Evolutionary conservation across 768 basidiomycete genomes (phyloP), one percentile per base, ranked within the genome.

Genomic region (Serpula lacrymans): DNA sequence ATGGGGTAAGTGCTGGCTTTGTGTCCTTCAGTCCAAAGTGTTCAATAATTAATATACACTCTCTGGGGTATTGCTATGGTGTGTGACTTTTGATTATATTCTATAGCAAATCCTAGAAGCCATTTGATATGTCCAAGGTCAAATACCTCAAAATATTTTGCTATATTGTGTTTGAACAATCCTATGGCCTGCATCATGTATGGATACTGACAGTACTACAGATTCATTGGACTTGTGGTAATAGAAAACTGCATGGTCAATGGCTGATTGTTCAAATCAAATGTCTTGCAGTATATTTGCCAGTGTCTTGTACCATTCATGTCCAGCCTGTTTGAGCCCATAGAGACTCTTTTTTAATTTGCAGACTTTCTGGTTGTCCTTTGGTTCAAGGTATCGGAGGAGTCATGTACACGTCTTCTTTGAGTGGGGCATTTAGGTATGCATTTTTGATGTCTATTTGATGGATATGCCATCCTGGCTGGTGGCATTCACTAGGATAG

Each of bases 331-430:
- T 16, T 63, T 63, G 2, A 72, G 54, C 0, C 74, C 65, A 42
- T 74, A 74, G 6, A 74, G 43, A 57, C 50, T 16, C 49, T 47
- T n/a, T 0, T 37, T 25, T 0, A 64, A 51, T 7, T 37, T 33
- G 42, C 54, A 55, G 13, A 53, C 46, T 40, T 59, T 52, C 8
- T 57, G 42, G 17, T 62, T 58, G 2, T 55, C 27, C 3, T 26
- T 34, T 0, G 16, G 13, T 6, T 22, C 32, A 4, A 37, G 27
- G 31, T 57, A 68, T 0, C 61, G 69, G 69, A 39, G 66, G 62
- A 1, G 34, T 0, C 60, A 72, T 67, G 31, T 63, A 71, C 0
- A 72, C 65, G 9, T 48, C 49, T 37, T 69, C 69, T 4, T 42
- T 28, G n/a, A 43, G 36, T 18, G 43, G 36, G 3, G 47, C 51